A percentile compares a stretch with the other conserved stretches of the same genome.
These are phyloP conservation scores for Populus ilicifolia DNA, from an alignment of 345 rosid species.

Conservation along the genomic window DNA sequence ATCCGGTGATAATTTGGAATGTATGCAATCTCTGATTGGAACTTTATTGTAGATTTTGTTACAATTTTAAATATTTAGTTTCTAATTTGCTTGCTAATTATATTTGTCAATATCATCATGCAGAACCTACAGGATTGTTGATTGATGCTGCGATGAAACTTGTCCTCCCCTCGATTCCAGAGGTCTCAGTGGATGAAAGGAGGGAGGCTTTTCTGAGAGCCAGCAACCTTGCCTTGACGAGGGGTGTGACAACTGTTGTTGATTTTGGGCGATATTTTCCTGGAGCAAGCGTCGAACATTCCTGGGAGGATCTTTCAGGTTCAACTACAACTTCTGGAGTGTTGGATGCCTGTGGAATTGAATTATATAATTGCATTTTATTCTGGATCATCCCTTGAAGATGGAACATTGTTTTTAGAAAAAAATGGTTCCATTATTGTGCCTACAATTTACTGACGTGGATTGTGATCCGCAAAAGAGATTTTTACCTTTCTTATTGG, in stretches of 20 bases:
- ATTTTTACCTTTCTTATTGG: too few species aligned
- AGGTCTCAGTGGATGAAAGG: conserved; percentile 63
- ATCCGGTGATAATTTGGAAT: neutral
- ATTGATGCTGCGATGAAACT: conserved; percentile 88
- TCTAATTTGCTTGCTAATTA: neutral
- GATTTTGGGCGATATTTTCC: conserved; percentile 87
- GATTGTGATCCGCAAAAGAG: too few species aligned
- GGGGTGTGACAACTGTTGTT: conserved; percentile 81
- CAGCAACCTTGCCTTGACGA: conserved; percentile 62
- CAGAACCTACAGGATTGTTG: conserved; percentile 81
- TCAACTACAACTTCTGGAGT: conserved; percentile 12
- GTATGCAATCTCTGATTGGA: neutral
- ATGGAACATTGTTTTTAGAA: neutral
- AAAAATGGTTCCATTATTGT: neutral
- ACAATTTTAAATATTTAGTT: neutral
- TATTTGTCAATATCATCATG: conserved; percentile 3
- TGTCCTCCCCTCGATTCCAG: conserved; percentile 50
- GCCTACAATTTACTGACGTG: neutral
- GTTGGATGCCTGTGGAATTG: conserved; percentile 1
- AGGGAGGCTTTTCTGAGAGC: conserved; percentile 81
- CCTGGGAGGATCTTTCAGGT: conserved; percentile 96
- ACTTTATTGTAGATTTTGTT: neutral
- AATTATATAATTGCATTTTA: neutral
- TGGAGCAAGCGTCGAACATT: conserved; percentile 51
- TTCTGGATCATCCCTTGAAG: neutral